Evolutionary conservation across 352 stramenopile species (phyloP).

Genomic region (Phytopythium oedochilum): DNA sequence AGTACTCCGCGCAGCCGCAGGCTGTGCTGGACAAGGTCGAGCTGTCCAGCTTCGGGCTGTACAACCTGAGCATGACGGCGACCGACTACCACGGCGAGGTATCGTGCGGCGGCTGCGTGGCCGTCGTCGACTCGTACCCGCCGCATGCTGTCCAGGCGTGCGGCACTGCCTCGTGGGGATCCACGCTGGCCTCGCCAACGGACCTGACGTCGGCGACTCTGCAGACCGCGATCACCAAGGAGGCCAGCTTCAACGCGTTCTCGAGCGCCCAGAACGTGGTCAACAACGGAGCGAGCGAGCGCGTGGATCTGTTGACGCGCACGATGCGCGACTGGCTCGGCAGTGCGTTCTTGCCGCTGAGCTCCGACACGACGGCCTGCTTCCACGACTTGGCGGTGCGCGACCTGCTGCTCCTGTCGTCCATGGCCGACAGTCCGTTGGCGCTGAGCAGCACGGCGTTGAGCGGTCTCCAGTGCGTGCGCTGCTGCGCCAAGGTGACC

Average conservation of each 20-base stretch:
- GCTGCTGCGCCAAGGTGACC: conserved; percentile 14
- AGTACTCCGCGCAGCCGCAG: conserved; percentile 23
- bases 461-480: conserved; percentile 10
- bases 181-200: neutral
- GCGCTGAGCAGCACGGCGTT: neutral
- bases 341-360: neutral
- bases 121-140: conserved; percentile 36
- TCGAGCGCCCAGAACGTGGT: neutral
- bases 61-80: conserved; percentile 27
- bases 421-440: neutral
- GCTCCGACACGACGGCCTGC: neutral
- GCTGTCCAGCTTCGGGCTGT: conserved; percentile 33
- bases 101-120: conserved; percentile 36
- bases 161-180: neutral
- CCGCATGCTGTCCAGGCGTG: conserved; percentile 7
- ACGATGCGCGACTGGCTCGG: neutral
- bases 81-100: conserved; percentile 27
- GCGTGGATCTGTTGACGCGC: neutral
- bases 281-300: neutral
- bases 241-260: neutral
- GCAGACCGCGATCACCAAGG: neutral
- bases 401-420: neutral
- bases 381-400: neutral
- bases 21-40: conserved; percentile 22
- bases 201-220: neutral